phyloP scores from a whole-genome alignment of 176 grass and related monocot species.

The Tillandsia leiboldiana region DNA sequence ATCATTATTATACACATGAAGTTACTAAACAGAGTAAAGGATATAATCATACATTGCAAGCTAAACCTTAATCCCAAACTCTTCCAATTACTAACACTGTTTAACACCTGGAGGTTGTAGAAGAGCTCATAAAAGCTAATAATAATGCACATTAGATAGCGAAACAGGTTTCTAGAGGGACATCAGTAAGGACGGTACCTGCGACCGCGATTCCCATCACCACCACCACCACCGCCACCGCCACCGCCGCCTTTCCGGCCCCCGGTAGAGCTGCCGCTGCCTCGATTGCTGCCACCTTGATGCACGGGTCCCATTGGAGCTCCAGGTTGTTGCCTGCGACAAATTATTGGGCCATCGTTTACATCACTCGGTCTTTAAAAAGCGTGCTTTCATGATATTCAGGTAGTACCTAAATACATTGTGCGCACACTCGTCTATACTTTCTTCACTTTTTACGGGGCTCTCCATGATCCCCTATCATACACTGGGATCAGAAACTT shows the following conservation, averaged over 20 bases:
- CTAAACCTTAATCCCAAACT: too few relatives aligned
- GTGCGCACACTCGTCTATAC: too few relatives aligned
- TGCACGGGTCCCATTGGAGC: constrained; percentile 3
- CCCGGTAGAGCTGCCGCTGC: constrained; percentile 16
- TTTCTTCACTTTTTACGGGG: too few relatives aligned
- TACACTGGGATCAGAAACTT: too few relatives aligned
- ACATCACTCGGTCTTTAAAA: too few relatives aligned
- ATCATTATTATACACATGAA: too few relatives aligned
- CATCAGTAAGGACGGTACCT: constrained; percentile 22
- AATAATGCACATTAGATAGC: background rate
- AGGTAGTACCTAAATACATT: too few relatives aligned
- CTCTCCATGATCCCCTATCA: too few relatives aligned
- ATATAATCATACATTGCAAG: too few relatives aligned
- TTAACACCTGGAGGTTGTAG: background rate
- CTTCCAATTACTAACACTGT: too few relatives aligned
- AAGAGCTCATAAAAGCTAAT: background rate
- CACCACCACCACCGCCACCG: constrained; percentile 4
- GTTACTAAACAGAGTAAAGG: too few relatives aligned
- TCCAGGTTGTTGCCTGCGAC: constrained; percentile 25
- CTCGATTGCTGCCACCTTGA: constrained; percentile 19
- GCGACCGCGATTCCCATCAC: background rate
- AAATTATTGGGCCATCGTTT: background rate
- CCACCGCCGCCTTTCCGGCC: constrained; percentile 16
- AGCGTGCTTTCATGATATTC: too few relatives aligned
- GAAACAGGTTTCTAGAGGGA: background rate